Conservation (phyloP, 306 rosid species). For the Hylodesmum podocarpum region DNA sequence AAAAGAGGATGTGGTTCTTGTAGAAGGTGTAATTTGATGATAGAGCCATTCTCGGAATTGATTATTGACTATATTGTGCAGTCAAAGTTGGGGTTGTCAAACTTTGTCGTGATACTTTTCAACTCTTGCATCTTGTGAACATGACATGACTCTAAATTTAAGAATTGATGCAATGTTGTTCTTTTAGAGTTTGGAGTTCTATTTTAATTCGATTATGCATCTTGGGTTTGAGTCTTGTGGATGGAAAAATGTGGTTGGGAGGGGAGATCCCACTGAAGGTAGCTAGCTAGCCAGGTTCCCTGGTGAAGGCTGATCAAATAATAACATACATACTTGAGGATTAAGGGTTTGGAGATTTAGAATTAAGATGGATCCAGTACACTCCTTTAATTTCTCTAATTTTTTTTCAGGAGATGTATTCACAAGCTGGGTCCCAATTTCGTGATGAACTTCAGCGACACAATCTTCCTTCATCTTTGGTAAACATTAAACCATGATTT, state of each 20-base stretch:
- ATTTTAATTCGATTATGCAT: conserved; percentile 17
- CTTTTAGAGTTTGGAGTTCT: conserved; percentile 1
- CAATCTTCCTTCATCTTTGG: conserved; percentile 85
- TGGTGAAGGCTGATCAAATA: conserved; percentile 12
- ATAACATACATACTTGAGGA: conserved; percentile 22
- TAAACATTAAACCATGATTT: conserved; percentile 33
- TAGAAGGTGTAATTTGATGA: conserved; percentile 28
- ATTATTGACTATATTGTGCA: not conserved
- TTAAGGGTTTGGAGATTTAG: conserved; percentile 20
- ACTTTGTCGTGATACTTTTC: not conserved
- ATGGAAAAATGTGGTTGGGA: no score
- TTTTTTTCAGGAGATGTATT: conserved; percentile 81
- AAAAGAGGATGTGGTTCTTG: conserved; percentile 9
- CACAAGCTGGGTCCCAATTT: conserved; percentile 92
- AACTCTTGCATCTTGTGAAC: conserved; percentile 3
- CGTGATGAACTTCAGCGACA: conserved; percentile 95
- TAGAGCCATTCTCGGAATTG: conserved; percentile 1
- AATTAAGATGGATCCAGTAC: conserved; percentile 4
- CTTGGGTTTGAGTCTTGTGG: no score
- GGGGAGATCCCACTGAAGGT: no score
- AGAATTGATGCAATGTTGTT: conserved; percentile 14
- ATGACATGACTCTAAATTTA: conserved; percentile 16
- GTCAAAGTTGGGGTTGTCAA: not conserved
- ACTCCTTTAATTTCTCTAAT: conserved; percentile 14
- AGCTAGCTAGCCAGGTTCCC: no score